Conservation (phyloP, 2,329 filamentous ascomycete species). For the Colletotrichum horii region DNA sequence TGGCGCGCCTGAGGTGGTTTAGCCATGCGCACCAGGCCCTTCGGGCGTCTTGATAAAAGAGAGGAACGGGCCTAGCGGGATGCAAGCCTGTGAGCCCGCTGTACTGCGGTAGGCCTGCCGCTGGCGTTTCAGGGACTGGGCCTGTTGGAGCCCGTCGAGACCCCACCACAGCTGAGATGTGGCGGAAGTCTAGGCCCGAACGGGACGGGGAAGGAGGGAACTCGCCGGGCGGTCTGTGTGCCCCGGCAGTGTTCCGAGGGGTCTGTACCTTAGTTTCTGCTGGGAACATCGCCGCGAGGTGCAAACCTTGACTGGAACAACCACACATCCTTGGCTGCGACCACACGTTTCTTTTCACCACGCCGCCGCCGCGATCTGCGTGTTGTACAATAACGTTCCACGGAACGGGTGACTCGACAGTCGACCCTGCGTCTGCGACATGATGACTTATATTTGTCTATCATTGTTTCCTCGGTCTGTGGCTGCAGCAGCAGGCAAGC, state of each 20-base stretch:
- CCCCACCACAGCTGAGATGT: not conserved
- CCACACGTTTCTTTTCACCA: not conserved
- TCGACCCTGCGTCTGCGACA: not conserved
- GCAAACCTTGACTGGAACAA: not conserved
- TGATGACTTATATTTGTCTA: not conserved
- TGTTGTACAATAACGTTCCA: not conserved
- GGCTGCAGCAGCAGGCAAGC: not conserved
- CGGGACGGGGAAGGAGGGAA: not conserved
- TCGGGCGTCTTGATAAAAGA: not conserved
- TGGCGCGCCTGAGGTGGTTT: conserved; percentile 4
- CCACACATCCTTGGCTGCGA: not conserved
- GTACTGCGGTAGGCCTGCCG: not conserved
- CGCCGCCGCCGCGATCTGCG: not conserved
- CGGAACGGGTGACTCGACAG: not conserved
- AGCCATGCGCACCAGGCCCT: not conserved
- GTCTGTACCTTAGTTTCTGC: not conserved
- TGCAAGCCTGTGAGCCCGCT: not conserved
- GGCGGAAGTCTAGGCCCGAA: not conserved
- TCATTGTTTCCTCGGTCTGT: not conserved
- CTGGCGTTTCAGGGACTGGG: not conserved
- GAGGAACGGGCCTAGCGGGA: conserved; percentile 12
- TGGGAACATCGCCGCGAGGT: not conserved
- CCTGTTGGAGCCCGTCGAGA: not conserved
- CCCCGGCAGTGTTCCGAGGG: not conserved
- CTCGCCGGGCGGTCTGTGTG: not conserved